These are phyloP conservation scores for Fraxinus excelsior DNA, from an alignment of 257 asterid genomes.

Conservation along the genomic window DNA sequence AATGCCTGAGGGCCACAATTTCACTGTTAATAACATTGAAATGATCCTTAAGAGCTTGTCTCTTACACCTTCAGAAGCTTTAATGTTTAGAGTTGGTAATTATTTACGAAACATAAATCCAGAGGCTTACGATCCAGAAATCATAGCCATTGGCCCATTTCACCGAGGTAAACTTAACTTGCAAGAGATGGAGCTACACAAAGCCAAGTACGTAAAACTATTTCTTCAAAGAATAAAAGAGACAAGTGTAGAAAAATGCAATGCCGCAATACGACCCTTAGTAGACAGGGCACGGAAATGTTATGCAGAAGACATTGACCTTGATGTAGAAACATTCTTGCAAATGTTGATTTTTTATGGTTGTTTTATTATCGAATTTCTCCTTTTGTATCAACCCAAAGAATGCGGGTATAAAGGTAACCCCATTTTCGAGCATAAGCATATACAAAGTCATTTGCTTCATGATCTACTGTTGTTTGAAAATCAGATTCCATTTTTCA, in stretches of 20 bases:
- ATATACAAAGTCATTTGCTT: background rate
- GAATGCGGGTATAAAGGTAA: background rate
- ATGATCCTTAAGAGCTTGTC: too few relatives aligned
- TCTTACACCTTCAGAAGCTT: background rate
- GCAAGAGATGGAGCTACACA: slow-evolving; percentile 5
- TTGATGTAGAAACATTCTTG: background rate
- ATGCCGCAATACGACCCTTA: background rate
- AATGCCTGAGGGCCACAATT: too few relatives aligned
- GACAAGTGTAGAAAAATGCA: background rate
- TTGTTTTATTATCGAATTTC: slow-evolving; percentile 8
- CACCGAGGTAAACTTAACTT: slow-evolving; percentile 8
- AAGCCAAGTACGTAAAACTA: background rate
- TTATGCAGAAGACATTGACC: background rate
- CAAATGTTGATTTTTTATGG: slow-evolving; percentile 19
- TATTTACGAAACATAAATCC: background rate
- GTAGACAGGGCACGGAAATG: slow-evolving; percentile 1
- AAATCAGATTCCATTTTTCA: slow-evolving; percentile 9
- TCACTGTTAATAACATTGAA: too few relatives aligned
- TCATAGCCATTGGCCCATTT: slow-evolving; percentile 22
- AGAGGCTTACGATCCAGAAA: slow-evolving; percentile 15
- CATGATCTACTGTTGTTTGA: background rate
- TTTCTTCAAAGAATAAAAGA: background rate
- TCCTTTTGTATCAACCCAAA: background rate
- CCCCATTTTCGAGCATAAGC: slow-evolving; percentile 4
- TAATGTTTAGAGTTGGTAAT: slow-evolving; percentile 10